These are phyloP conservation scores for Baorangia bicolor DNA, from an alignment of 768 basidiomycete species.

Conservation along the genomic window DNA sequence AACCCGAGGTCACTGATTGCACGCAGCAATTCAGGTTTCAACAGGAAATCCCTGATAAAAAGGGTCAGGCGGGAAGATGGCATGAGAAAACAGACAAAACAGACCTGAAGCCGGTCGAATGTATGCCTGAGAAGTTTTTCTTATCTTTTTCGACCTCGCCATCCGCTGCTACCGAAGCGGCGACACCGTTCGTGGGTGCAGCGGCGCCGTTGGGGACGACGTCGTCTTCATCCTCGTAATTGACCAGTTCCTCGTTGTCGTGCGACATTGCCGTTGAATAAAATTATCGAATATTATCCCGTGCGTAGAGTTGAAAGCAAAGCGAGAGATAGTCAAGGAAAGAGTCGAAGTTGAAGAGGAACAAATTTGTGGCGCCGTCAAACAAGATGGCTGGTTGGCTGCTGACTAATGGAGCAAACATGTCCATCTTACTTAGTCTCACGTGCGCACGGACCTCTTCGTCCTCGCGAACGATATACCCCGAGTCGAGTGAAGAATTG, in stretches of 20 bases:
- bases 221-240: constrained; percentile 92
- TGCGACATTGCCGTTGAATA: constrained; percentile 56
- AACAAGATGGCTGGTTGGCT: constrained; percentile 3
- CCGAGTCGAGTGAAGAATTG: not conserved
- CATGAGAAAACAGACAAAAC: constrained; percentile 24
- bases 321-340: constrained; percentile 16
- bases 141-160: constrained; percentile 75
- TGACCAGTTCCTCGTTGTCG: constrained; percentile 91
- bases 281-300: constrained; percentile 26
- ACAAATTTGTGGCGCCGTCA: constrained; percentile 26
- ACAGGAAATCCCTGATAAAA: constrained; percentile 80
- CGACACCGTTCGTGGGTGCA: constrained; percentile 48
- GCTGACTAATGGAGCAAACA: constrained; percentile 27
- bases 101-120: constrained; percentile 99
- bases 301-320: constrained; percentile 26
- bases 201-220: constrained; percentile 60
- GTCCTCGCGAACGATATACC: not conserved
- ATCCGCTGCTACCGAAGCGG: constrained; percentile 43
- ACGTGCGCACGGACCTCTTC: constrained; percentile 30
- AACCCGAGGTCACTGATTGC: constrained; percentile 99
- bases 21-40: constrained; percentile 95
- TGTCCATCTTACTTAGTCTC: constrained; percentile 13
- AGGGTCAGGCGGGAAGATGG: constrained; percentile 1
- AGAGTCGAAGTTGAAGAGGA: constrained; percentile 20
- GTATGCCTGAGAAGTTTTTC: constrained; percentile 99